Percentiles rank a stretch among this genome's conserved stretches.
phyloP scores from a whole-genome alignment of 495 filamentous ascomycete genomes.

The Copromyces sp. region DNA sequence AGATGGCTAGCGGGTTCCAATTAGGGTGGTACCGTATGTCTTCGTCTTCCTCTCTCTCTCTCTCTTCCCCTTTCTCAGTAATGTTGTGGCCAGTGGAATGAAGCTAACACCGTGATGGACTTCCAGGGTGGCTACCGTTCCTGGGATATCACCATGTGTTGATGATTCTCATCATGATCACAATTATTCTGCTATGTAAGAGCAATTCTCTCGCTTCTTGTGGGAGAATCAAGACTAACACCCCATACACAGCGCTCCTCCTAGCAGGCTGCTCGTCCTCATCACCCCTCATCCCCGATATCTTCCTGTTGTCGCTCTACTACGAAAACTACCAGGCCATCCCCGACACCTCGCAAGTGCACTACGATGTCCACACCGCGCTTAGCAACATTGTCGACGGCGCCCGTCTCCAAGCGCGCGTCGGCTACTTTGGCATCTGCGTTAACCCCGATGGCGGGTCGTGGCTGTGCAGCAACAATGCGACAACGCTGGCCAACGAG shows the following conservation, averaged over 20 bases:
- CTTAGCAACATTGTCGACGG: slow-evolving; percentile 63
- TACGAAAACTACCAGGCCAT: slow-evolving; percentile 55
- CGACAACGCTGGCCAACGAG: slow-evolving; percentile 59
- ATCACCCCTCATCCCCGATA: slow-evolving; percentile 63
- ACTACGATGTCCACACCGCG: slow-evolving; percentile 69
- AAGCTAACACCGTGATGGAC: slow-evolving; percentile 6
- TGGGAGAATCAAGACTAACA: not conserved
- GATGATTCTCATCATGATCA: slow-evolving; percentile 90
- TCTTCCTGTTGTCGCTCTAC: slow-evolving; percentile 72
- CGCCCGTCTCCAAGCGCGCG: slow-evolving; percentile 56
- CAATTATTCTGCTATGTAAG: slow-evolving; percentile 93
- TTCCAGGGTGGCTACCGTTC: slow-evolving; percentile 76
- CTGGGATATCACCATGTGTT: slow-evolving; percentile 98
- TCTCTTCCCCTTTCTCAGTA: not conserved
- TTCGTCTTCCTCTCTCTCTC: not conserved
- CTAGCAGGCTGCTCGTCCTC: slow-evolving; percentile 71
- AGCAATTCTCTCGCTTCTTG: slow-evolving; percentile 7
- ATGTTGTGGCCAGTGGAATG: not conserved
- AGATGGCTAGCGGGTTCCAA: slow-evolving; percentile 20
- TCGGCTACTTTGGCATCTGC: slow-evolving; percentile 66
- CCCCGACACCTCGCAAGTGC: slow-evolving; percentile 68
- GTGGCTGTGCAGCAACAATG: slow-evolving; percentile 71
- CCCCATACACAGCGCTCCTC: slow-evolving; percentile 48
- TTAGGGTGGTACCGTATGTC: slow-evolving; percentile 40
- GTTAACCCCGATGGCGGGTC: slow-evolving; percentile 60